A percentile compares a stretch with the other conserved stretches of the same genome.
Conservation (phyloP, 352 stramenopile genomes). For the Pseudoperonospora humuli region DNA sequence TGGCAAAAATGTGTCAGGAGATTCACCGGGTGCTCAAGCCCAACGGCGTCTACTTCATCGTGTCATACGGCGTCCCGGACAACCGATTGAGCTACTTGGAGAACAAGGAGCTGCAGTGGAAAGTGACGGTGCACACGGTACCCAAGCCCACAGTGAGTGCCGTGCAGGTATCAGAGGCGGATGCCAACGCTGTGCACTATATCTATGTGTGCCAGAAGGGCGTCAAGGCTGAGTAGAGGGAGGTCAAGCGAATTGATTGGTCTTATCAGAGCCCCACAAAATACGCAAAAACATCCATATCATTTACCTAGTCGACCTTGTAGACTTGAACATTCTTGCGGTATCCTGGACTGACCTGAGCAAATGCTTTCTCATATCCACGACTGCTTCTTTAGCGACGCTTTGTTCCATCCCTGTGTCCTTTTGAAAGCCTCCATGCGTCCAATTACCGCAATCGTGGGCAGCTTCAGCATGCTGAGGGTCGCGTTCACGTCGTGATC, state of each 20-base stretch:
- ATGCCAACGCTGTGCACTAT: conserved; percentile 94
- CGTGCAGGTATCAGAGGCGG: conserved; percentile 87
- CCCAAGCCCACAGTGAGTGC: conserved; percentile 93
- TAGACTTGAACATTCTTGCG: not conserved
- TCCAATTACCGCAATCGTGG: too few relatives aligned
- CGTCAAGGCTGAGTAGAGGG: conserved; percentile 32
- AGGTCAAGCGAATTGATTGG: not conserved
- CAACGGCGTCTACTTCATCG: conserved; percentile 91
- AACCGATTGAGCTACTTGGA: conserved; percentile 95
- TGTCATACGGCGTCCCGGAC: conserved; percentile 93
- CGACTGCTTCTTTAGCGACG: too few relatives aligned
- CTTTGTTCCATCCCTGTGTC: too few relatives aligned
- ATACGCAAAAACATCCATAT: too few relatives aligned
- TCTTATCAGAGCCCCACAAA: not conserved
- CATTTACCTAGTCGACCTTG: too few relatives aligned
- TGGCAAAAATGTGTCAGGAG: conserved; percentile 94
- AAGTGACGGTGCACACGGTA: conserved; percentile 91
- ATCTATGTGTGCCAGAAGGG: conserved; percentile 94
- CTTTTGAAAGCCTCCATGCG: too few relatives aligned
- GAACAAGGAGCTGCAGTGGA: conserved; percentile 94
- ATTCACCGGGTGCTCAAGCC: conserved; percentile 92
- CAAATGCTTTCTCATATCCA: too few relatives aligned
- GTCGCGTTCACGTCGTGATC: too few relatives aligned
- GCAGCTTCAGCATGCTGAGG: too few relatives aligned
- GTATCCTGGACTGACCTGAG: too few relatives aligned